Conservation (phyloP, 2,329 filamentous ascomycete genomes). For the Neopestalotiopsis sp. region DNA sequence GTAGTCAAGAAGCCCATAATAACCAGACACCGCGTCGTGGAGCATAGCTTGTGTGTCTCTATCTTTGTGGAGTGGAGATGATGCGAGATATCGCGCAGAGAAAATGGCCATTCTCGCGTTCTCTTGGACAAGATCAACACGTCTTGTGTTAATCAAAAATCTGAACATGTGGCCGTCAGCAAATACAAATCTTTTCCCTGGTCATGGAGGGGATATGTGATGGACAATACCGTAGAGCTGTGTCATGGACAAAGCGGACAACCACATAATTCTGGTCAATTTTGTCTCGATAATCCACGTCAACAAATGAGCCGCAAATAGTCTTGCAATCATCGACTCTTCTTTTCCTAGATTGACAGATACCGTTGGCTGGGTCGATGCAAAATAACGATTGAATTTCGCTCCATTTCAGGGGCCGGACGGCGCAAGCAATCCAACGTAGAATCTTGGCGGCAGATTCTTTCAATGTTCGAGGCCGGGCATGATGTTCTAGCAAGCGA, state of each 20-base stretch:
- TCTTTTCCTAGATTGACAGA: background rate
- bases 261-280: background rate
- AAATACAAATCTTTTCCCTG: background rate
- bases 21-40: background rate
- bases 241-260: background rate
- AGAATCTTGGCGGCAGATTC: background rate
- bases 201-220: background rate
- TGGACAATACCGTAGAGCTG: background rate
- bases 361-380: background rate
- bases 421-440: background rate
- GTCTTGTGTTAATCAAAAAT: background rate
- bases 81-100: background rate
- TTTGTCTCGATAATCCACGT: background rate
- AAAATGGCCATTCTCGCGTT: background rate
- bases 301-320: background rate
- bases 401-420: background rate
- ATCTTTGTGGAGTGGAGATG: background rate
- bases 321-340: conserved; percentile 1
- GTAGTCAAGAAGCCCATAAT: conserved; percentile 1
- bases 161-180: background rate
- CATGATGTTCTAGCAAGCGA: background rate
- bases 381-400: background rate
- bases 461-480: background rate
- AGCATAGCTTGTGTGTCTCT: background rate
- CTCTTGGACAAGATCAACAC: background rate